These are phyloP conservation scores for Phyllostachys edulis DNA, from an alignment of 176 grass and related monocot species.

Conservation along the genomic window DNA sequence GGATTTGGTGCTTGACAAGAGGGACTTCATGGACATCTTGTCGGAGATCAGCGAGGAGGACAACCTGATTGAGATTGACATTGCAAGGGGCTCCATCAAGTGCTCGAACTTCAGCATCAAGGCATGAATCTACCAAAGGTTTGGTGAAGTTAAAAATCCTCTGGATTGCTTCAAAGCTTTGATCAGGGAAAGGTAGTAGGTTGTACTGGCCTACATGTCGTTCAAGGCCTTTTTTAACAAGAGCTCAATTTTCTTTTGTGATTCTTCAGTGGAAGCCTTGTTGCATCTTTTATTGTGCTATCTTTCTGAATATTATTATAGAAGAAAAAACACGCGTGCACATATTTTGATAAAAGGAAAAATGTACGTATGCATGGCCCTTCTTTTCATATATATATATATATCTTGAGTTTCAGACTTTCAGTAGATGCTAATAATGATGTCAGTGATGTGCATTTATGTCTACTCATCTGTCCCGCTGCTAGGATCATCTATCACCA, in stretches of 20 bases:
- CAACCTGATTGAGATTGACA: constrained; percentile 93
- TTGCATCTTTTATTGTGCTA: background rate
- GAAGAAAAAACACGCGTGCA: constrained; percentile 23
- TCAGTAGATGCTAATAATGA: constrained; percentile 9
- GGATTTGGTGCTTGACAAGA: constrained; percentile 57
- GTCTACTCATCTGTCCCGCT: constrained; percentile 6
- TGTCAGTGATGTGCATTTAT: background rate
- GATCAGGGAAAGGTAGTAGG: constrained; percentile 4
- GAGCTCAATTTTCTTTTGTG: constrained; percentile 7
- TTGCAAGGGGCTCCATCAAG: constrained; percentile 76
- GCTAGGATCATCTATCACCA: background rate
- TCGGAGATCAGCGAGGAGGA: constrained; percentile 80
- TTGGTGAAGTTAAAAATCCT: constrained; percentile 34
- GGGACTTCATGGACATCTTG: constrained; percentile 60
- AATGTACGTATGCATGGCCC: constrained; percentile 10
- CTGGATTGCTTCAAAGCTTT: constrained; percentile 8
- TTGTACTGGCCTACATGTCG: constrained; percentile 17
- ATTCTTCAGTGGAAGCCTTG: constrained; percentile 26
- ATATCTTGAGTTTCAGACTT: background rate
- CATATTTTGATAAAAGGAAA: constrained; percentile 25
- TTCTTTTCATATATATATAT: constrained; percentile 7
- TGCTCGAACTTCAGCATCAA: constrained; percentile 57
- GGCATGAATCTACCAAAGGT: constrained; percentile 52
- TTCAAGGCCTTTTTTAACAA: background rate
- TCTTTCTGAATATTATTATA: constrained; percentile 11